Conservation (phyloP, 1,139 yeast species). For the Kodamaea derodonti region DNA sequence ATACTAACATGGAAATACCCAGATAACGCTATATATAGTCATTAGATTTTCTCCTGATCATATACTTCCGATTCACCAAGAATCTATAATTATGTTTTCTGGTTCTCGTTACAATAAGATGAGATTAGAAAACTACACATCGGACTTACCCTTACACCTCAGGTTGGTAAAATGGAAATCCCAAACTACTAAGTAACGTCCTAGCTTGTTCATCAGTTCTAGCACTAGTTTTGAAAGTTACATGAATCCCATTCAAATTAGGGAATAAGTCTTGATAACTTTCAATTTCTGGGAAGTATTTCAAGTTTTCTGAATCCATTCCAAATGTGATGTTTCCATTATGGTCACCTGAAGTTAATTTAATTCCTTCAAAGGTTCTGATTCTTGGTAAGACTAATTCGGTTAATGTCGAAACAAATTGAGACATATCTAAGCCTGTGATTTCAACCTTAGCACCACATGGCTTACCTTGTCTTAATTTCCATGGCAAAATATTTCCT, state of each 20-base stretch:
- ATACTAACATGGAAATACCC: no score
- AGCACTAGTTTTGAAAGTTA: constrained; percentile 84
- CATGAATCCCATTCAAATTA: constrained; percentile 77
- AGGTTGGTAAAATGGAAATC: constrained; percentile 63
- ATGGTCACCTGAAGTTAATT: constrained; percentile 74
- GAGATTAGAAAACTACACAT: no score
- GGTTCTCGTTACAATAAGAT: no score
- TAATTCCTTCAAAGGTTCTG: constrained; percentile 80
- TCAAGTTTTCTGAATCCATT: constrained; percentile 69
- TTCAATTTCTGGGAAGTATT: constrained; percentile 90
- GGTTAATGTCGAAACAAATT: constrained; percentile 78
- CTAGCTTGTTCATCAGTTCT: constrained; percentile 93
- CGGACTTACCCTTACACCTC: no score
- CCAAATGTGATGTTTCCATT: constrained; percentile 88
- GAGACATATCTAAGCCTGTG: constrained; percentile 79
- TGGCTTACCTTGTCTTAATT: constrained; percentile 79
- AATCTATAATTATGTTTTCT: no score
- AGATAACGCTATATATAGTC: no score
- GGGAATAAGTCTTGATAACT: constrained; percentile 90
- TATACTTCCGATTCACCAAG: no score
- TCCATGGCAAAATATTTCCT: constrained; percentile 83
- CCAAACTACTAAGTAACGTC: constrained; percentile 74
- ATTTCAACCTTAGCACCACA: constrained; percentile 88
- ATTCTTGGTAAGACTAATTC: constrained; percentile 93
- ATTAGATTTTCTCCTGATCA: no score